phyloP scores from a whole-genome alignment of 371 early-diverging fungal genomes.

The Lichtheimia ramosa region DNA sequence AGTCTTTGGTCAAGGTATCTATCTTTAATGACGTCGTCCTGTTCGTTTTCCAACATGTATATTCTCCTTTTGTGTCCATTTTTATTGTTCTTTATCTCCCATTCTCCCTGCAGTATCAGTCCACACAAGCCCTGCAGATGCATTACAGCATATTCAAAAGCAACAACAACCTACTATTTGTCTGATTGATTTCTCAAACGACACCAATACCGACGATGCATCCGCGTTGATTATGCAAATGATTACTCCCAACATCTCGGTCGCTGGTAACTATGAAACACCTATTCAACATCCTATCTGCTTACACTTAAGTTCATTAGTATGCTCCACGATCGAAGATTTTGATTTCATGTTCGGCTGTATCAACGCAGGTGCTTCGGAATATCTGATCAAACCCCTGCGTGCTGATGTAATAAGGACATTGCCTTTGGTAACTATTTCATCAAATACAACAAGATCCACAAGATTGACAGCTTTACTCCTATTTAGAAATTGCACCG shows the following conservation, averaged over 20 bases:
- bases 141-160: slow-evolving; percentile 19
- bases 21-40: background rate
- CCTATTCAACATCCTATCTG: background rate
- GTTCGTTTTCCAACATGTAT: background rate
- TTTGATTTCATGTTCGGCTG: slow-evolving; percentile 38
- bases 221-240: slow-evolving; percentile 4
- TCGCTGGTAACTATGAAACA: slow-evolving; percentile 3
- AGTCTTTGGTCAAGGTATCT: slow-evolving; percentile 24
- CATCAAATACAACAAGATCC: background rate
- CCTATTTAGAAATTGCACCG: slow-evolving; percentile 15
- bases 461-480: slow-evolving; percentile 1
- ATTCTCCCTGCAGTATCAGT: slow-evolving; percentile 40
- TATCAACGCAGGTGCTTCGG: slow-evolving; percentile 56
- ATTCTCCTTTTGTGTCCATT: too few species aligned
- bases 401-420: slow-evolving; percentile 53
- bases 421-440: slow-evolving; percentile 47
- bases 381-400: slow-evolving; percentile 57
- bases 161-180: slow-evolving; percentile 8
- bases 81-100: too few species aligned
- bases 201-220: background rate
- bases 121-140: slow-evolving; percentile 24
- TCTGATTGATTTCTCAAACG: slow-evolving; percentile 17
- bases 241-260: background rate
- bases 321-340: slow-evolving; percentile 35
- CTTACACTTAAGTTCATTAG: too few species aligned